Conservation (phyloP, 1,284 basidiomycete genomes). For the Cutaneotrichosporon cutaneum region DNA sequence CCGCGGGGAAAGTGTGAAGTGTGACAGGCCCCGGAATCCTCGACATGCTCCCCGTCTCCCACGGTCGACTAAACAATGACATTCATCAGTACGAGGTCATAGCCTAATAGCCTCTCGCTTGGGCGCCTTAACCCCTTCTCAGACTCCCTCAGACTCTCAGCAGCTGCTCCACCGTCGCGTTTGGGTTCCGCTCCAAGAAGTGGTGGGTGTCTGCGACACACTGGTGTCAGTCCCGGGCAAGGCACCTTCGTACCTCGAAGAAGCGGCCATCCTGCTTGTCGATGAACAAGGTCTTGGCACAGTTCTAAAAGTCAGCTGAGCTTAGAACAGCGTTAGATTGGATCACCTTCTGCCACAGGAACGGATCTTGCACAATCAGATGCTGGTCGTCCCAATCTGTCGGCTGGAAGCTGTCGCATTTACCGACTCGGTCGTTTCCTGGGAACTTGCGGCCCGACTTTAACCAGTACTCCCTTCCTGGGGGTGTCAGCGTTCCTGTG, state of each 20-base stretch:
- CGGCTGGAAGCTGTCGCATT: constrained; percentile 39
- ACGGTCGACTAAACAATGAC: not conserved
- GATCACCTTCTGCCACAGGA: constrained; percentile 52
- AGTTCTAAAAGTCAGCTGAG: constrained; percentile 26
- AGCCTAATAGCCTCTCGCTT: not conserved
- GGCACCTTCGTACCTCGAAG: constrained; percentile 11
- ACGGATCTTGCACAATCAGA: constrained; percentile 52
- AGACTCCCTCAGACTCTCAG: not conserved
- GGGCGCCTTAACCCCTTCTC: not conserved
- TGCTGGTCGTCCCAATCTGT: constrained; percentile 37
- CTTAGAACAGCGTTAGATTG: not conserved
- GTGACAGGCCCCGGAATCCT: too few relatives aligned
- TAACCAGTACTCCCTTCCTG: not conserved
- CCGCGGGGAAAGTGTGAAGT: too few relatives aligned
- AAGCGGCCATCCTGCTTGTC: constrained; percentile 8
- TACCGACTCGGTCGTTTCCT: constrained; percentile 30
- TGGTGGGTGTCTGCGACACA: not conserved
- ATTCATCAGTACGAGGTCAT: not conserved
- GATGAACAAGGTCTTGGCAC: constrained; percentile 21
- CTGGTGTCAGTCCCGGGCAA: not conserved
- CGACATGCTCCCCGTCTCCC: not conserved
- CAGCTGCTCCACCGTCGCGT: not conserved
- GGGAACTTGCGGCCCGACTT: not conserved
- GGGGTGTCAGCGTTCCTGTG: not conserved
- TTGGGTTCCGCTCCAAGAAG: not conserved